phyloP scores from a whole-genome alignment of 2,329 filamentous ascomycete species.

The Ophiostoma populinum region DNA sequence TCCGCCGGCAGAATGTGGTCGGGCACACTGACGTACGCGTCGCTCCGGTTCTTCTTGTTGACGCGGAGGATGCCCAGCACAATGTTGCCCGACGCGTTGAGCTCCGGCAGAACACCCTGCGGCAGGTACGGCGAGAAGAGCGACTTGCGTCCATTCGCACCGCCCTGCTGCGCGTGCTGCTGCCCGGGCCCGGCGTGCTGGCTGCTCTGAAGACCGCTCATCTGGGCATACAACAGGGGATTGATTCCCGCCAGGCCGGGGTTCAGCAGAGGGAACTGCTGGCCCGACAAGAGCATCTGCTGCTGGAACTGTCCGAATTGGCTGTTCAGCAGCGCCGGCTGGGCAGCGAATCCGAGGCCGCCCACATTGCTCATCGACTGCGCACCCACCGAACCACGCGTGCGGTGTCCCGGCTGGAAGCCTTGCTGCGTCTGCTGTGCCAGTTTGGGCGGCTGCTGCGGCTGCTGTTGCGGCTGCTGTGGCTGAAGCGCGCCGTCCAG shows the following conservation, averaged over 20 bases:
- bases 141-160: constrained; percentile 54
- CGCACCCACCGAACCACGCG: constrained; percentile 68
- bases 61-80: constrained; percentile 93
- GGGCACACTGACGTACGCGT: constrained; percentile 89
- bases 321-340: no score
- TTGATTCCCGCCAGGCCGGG: no score
- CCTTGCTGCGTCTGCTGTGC: constrained; percentile 30
- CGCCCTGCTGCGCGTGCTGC: constrained; percentile 47
- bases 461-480: constrained; percentile 23
- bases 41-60: constrained; percentile 99
- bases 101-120: constrained; percentile 78
- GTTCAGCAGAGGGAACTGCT: neutral
- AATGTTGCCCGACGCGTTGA: constrained; percentile 80
- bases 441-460: constrained; percentile 26
- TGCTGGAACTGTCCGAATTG: no score
- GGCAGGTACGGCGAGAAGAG: constrained; percentile 96
- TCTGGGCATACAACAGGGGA: no score
- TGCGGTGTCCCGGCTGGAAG: constrained; percentile 86
- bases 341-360: constrained; percentile 73
- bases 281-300: constrained; percentile 60
- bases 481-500: constrained; percentile 43
- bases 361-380: constrained; percentile 70
- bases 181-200: constrained; percentile 56
- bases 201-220: constrained; percentile 58
- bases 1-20: constrained; percentile 83